A percentile compares a stretch with the other conserved stretches of the same genome.
Evolutionary conservation across 352 stramenopile genomes (phyloP).

Genomic region (Blastocystis hominis): DNA sequence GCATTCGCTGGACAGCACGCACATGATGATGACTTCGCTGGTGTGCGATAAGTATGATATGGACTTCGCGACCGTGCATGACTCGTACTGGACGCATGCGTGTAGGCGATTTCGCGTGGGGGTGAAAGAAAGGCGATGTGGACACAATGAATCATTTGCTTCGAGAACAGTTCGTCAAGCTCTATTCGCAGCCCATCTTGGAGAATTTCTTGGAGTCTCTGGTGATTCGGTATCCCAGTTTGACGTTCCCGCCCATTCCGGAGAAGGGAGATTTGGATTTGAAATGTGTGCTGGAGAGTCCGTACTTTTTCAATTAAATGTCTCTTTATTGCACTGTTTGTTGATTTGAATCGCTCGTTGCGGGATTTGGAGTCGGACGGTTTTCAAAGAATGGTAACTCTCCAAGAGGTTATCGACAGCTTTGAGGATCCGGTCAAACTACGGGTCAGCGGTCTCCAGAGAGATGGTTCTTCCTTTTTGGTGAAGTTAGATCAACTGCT

Average conservation of each 20-base stretch:
- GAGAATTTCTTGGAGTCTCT: conserved; percentile 82
- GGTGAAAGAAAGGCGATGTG: conserved; percentile 68
- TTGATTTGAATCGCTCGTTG: neutral
- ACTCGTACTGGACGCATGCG: conserved; percentile 98
- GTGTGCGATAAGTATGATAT: conserved; percentile 81
- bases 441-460: neutral
- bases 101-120: conserved; percentile 50
- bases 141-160: conserved; percentile 87
- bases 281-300: conserved; percentile 80
- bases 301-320: conserved; percentile 96
- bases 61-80: conserved; percentile 92
- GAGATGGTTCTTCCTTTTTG: neutral
- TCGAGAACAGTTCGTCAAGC: conserved; percentile 81
- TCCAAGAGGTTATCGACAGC: neutral
- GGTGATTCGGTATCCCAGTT: conserved; percentile 83
- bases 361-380: too few species aligned
- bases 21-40: conserved; percentile 95
- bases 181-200: conserved; percentile 90
- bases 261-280: conserved; percentile 83
- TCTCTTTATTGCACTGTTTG: conserved; percentile 45
- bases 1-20: conserved; percentile 95
- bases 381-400: neutral
- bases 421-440: neutral
- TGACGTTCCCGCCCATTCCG: conserved; percentile 84
- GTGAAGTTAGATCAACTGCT: neutral